A percentile compares a stretch with the other conserved stretches of the same genome.
Conservation (phyloP, 1,139 yeast species). For the Yamadazyma triangularis region DNA sequence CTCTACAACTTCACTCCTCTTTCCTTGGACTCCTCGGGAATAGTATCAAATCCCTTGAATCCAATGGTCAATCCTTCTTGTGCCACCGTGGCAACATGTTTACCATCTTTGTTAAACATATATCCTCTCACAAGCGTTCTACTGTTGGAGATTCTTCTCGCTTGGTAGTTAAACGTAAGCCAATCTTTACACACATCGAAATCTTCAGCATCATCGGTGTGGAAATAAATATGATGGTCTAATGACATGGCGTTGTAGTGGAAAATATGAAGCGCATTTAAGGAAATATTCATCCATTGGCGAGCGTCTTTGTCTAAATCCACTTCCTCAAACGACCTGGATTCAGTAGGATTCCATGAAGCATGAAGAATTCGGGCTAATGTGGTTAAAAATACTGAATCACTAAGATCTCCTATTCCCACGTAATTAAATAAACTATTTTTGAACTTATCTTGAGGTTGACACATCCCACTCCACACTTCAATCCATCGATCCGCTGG, state of each 20-base stretch:
- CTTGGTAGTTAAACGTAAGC: slow-evolving; percentile 37
- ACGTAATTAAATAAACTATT: slow-evolving; percentile 31
- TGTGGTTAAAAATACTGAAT: slow-evolving; percentile 39
- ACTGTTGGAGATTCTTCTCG: slow-evolving; percentile 30
- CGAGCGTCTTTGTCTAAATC: slow-evolving; percentile 34
- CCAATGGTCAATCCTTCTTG: slow-evolving; percentile 41
- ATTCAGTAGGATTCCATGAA: slow-evolving; percentile 42
- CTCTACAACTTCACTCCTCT: too few species aligned
- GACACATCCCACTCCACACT: slow-evolving; percentile 34
- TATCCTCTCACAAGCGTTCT: slow-evolving; percentile 38
- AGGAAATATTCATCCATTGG: slow-evolving; percentile 24
- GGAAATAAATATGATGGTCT: slow-evolving; percentile 46
- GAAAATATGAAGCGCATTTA: slow-evolving; percentile 37
- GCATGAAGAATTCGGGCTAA: slow-evolving; percentile 40
- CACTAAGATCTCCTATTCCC: slow-evolving; percentile 39
- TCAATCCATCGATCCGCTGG: slow-evolving; percentile 42
- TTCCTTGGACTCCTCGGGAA: too few species aligned
- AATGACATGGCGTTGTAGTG: slow-evolving; percentile 48
- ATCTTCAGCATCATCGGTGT: slow-evolving; percentile 18
- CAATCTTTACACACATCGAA: slow-evolving; percentile 38
- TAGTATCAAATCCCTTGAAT: slow-evolving; percentile 14
- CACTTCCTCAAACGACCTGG: slow-evolving; percentile 25
- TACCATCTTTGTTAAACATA: slow-evolving; percentile 29
- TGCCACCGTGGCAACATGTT: slow-evolving; percentile 36
- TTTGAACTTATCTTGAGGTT: slow-evolving; percentile 21